Conservation (phyloP, 1,284 basidiomycete genomes). For the Ganoderma lucidum region DNA sequence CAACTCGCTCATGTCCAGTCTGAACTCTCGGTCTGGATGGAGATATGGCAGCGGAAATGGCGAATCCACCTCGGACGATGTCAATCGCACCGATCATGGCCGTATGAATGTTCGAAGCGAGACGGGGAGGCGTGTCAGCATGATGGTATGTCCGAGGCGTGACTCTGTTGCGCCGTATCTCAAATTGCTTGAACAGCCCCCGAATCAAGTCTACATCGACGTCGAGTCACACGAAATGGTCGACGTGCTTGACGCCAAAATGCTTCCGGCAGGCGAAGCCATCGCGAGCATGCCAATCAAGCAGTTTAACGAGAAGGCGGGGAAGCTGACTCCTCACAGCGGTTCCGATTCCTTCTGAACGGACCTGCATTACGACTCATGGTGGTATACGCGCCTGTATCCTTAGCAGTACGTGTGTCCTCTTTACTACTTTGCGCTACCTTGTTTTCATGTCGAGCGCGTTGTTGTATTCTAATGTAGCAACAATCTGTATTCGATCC, state of each 20-base stretch:
- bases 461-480: constrained; percentile 7
- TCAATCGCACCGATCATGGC: constrained; percentile 20
- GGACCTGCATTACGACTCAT: not conserved
- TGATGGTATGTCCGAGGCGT: constrained; percentile 23
- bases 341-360: constrained; percentile 10
- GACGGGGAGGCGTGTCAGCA: constrained; percentile 32
- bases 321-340: constrained; percentile 16
- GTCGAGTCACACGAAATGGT: constrained; percentile 44
- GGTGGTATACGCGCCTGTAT: not conserved
- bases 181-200: constrained; percentile 26
- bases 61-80: constrained; percentile 26
- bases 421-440: constrained; percentile 3
- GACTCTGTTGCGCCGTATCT: not conserved
- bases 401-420: not conserved
- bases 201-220: constrained; percentile 43
- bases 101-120: constrained; percentile 27
- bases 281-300: constrained; percentile 19
- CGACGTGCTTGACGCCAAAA: constrained; percentile 34
- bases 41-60: constrained; percentile 38
- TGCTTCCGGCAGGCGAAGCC: constrained; percentile 12
- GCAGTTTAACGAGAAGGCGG: constrained; percentile 27
- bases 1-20: constrained; percentile 45
- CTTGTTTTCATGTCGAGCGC: constrained; percentile 1
- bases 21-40: constrained; percentile 45
- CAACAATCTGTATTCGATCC: constrained; percentile 1